Evolutionary conservation across 2,329 filamentous ascomycete genomes (phyloP), one percentile per base, ranked within the genome.

Genomic region (Fusarium odoratissimum): DNA sequence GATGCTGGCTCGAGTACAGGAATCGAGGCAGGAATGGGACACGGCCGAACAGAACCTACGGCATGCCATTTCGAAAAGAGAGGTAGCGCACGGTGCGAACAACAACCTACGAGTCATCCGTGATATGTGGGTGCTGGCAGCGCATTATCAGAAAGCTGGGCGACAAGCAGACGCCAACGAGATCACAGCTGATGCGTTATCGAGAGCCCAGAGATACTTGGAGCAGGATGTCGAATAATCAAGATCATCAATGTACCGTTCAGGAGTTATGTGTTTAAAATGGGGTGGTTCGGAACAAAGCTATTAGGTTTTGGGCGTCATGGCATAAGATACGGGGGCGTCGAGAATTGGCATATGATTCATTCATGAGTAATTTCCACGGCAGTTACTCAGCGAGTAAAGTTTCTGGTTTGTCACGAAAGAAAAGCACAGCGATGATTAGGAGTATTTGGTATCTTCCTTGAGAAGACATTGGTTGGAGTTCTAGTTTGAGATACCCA

Each of bases 81-180:
- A 82, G 74, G 74, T 76, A 12, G 81, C 81, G 5, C 81, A 82
- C 49, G 81, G 81, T 28, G 77, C 79, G 17, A 74, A 75, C 49
- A 79, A 77, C 49, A 77, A 82, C 51, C 48, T 82, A 69, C 78
- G 81, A 33, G 81, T 82, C 33, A 80, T 82, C 46, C 77, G 81
- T 45, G 81, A 82, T 68, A 80, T 82, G 78, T 82, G 81, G 81
- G 81, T 82, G 69, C 77, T 82, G 12, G 80, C 80, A 23, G 77
- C 72, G 6, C 79, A 82, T 62, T 81, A 79, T 46, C 73, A 80
- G 52, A 77, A 76, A 57, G 74, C 77, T 28, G 80, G 80, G 10
- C 77, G 75, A 52, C 65, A 67, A 31, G 74, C 76, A 6, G 76
- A 76, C 11, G 80, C 81, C 4, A 54, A 76, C 10, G 61, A 67